Evolutionary conservation across 2,329 filamentous ascomycete genomes (phyloP).

Genomic region (Penicillium italicum): DNA sequence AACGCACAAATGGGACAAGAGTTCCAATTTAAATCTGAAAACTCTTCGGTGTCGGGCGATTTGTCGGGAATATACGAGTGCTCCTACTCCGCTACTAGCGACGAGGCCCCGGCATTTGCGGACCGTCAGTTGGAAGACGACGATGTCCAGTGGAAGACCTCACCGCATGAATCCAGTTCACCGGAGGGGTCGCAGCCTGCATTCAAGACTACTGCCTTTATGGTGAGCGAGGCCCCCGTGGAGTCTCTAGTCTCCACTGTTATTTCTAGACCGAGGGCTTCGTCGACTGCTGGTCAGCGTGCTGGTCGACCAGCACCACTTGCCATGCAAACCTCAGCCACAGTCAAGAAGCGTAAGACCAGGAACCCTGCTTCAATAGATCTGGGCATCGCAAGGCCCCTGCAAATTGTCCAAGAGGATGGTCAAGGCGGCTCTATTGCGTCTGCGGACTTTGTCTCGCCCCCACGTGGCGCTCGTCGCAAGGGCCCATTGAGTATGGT

Average conservation of each 20-base stretch:
- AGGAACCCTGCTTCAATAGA: constrained; percentile 29
- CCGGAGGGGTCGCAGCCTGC: constrained; percentile 25
- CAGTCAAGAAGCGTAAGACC: constrained; percentile 38
- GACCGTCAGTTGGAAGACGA: constrained; percentile 34
- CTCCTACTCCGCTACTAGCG: constrained; percentile 33
- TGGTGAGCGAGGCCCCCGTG: constrained; percentile 33
- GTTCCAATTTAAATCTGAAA: constrained; percentile 37
- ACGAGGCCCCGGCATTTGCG: constrained; percentile 29
- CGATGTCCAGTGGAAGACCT: constrained; percentile 29
- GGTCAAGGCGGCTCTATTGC: constrained; percentile 42
- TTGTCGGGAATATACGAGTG: constrained; percentile 33
- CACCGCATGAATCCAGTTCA: constrained; percentile 24
- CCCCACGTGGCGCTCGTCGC: constrained; percentile 42
- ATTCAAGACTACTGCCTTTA: constrained; percentile 33
- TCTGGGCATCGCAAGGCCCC: constrained; percentile 29
- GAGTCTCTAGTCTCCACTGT: constrained; percentile 29
- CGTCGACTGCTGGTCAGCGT: constrained; percentile 24
- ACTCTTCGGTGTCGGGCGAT: constrained; percentile 38
- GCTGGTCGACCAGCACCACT: constrained; percentile 29
- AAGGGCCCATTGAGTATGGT: constrained; percentile 41
- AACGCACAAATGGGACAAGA: constrained; percentile 25
- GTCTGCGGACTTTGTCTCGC: constrained; percentile 42
- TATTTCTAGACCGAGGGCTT: constrained; percentile 24
- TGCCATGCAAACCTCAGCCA: constrained; percentile 31
- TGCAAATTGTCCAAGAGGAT: constrained; percentile 46